A percentile compares a stretch with the other conserved stretches of the same genome.
These are phyloP conservation scores for Syzygium aromaticum DNA, from an alignment of 345 rosid species.

Conservation along the genomic window DNA sequence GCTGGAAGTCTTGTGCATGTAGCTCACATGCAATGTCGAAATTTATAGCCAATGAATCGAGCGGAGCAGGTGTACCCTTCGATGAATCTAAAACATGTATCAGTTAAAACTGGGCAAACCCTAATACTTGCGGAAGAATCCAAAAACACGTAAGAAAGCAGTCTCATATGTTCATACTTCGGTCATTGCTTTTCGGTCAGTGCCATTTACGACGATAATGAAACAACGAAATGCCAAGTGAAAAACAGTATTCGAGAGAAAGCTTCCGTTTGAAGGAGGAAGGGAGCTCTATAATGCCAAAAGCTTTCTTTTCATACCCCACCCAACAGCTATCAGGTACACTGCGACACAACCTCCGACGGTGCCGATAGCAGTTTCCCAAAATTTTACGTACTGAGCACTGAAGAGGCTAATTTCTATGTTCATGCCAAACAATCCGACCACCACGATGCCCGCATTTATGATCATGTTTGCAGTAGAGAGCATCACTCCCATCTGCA, in stretches of 20 bases:
- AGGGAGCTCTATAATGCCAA: conserved; percentile 16
- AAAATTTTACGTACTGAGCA: conserved; percentile 16
- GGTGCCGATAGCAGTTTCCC: conserved; percentile 26
- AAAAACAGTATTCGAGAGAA: neutral
- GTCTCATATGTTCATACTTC: neutral
- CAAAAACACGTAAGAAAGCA: neutral
- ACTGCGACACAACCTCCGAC: conserved; percentile 20
- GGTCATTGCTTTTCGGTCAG: neutral
- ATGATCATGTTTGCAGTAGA: conserved; percentile 34
- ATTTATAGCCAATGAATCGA: neutral
- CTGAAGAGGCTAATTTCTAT: conserved; percentile 21
- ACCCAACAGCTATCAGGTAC: conserved; percentile 22
- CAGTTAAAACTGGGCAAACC: neutral
- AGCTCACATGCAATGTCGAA: neutral
- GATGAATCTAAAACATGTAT: neutral
- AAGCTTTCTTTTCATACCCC: conserved; percentile 35
- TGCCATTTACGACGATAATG: neutral
- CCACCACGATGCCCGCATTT: conserved; percentile 36
- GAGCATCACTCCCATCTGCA: conserved; percentile 48
- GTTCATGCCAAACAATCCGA: conserved; percentile 46
- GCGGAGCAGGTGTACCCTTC: neutral
- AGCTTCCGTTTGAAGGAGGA: neutral
- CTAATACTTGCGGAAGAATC: neutral
- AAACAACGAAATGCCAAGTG: neutral
- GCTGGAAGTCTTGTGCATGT: neutral